These are phyloP conservation scores for Xylaria grammica DNA, from an alignment of 495 filamentous ascomycete species.

Conservation along the genomic window DNA sequence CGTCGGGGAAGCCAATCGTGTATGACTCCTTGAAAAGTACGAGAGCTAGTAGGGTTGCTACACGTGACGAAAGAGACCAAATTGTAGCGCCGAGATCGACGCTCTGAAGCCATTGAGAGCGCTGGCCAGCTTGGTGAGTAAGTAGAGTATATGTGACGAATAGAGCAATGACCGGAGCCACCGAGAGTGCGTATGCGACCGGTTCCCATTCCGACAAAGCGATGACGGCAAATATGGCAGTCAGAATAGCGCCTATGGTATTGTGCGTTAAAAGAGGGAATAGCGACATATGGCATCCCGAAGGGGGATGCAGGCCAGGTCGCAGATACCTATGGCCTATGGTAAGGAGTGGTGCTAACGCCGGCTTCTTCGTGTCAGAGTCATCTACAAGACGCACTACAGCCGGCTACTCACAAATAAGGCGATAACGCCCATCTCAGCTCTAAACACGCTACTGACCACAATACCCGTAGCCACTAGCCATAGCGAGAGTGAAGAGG, in stretches of 20 bases:
- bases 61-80: slow-evolving; percentile 23
- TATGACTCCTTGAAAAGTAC: slow-evolving; percentile 9
- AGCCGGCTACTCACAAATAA: slow-evolving; percentile 21
- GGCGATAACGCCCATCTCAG: slow-evolving; percentile 5
- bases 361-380: slow-evolving; percentile 19
- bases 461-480: slow-evolving; percentile 17
- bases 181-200: slow-evolving; percentile 18
- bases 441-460: slow-evolving; percentile 14
- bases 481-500: slow-evolving; percentile 17
- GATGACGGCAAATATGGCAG: slow-evolving; percentile 17
- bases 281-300: not conserved
- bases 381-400: not conserved
- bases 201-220: slow-evolving; percentile 22
- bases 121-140: slow-evolving; percentile 12
- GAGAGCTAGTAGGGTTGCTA: slow-evolving; percentile 6
- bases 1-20: slow-evolving; percentile 7
- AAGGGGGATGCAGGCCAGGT: not conserved
- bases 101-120: not conserved
- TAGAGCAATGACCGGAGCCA: slow-evolving; percentile 22
- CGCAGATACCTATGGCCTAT: slow-evolving; percentile 20
- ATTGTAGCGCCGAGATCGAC: slow-evolving; percentile 18
- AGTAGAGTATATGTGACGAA: slow-evolving; percentile 24
- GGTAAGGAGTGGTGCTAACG: slow-evolving; percentile 23
- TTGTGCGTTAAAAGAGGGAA: slow-evolving; percentile 2
- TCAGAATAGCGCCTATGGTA: slow-evolving; percentile 11